These are phyloP conservation scores for Salmacisia buchloeana DNA, from an alignment of 1,284 basidiomycete genomes.

Conservation along the genomic window DNA sequence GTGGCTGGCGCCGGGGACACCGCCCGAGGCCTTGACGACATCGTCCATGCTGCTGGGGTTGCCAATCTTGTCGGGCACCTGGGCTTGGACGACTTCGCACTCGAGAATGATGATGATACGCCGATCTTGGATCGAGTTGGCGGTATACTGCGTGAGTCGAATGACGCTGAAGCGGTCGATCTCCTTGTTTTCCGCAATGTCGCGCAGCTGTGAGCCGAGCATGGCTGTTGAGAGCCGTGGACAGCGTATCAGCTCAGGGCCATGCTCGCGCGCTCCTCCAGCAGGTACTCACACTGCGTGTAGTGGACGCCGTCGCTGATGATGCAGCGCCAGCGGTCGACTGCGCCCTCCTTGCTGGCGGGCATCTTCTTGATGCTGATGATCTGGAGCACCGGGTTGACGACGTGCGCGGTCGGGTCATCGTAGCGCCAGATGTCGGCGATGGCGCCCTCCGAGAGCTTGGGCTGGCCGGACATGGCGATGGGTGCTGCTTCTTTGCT, in stretches of 20 bases:
- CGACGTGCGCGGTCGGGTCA: conserved; percentile 26
- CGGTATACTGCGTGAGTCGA: conserved; percentile 70
- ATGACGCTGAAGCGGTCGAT: conserved; percentile 71
- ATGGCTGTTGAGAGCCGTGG: conserved; percentile 67
- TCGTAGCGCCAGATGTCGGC: conserved; percentile 33
- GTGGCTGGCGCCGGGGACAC: neutral
- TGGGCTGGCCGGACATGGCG: neutral
- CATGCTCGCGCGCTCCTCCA: too few relatives aligned
- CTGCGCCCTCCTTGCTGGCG: conserved; percentile 28
- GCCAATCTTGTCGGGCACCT: conserved; percentile 34
- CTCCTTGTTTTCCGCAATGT: conserved; percentile 64
- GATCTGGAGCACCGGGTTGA: conserved; percentile 43
- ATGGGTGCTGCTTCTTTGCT: too few relatives aligned
- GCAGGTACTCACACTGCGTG: conserved; percentile 29
- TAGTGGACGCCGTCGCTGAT: conserved; percentile 47
- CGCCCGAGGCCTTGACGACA: neutral
- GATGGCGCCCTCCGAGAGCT: conserved; percentile 39
- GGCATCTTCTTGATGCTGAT: conserved; percentile 48
- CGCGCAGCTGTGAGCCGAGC: conserved; percentile 87
- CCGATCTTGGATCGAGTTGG: conserved; percentile 71
- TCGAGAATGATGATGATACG: conserved; percentile 81
- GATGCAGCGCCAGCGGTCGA: conserved; percentile 47
- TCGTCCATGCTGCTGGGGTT: conserved; percentile 38
- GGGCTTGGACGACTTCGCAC: conserved; percentile 54
- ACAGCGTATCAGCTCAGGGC: neutral